Percentiles rank a stretch among this genome's conserved stretches.
These are phyloP conservation scores for Prunus mira DNA, from an alignment of 306 rosid genomes.

Conservation along the genomic window DNA sequence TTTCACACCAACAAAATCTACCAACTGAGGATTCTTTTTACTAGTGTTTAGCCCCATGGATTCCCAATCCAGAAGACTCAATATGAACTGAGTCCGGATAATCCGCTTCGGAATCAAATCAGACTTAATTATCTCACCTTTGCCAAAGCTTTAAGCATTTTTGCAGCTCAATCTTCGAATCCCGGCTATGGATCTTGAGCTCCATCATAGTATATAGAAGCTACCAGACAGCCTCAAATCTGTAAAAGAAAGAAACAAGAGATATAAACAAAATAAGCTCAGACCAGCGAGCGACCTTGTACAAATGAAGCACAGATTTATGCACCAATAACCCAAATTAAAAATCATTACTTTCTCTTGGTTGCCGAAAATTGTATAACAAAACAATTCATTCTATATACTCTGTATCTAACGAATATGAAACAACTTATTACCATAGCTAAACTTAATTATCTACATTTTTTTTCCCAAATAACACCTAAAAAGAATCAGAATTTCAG, in stretches of 20 bases:
- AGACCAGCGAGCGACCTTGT: constrained; percentile 10
- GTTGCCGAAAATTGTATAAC: constrained; percentile 7
- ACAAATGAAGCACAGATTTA: not conserved
- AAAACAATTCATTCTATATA: no score
- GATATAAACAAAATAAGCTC: constrained; percentile 14
- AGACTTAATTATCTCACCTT: constrained; percentile 25
- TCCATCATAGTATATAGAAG: constrained; percentile 22
- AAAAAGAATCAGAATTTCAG: constrained; percentile 12
- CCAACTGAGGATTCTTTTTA: constrained; percentile 25
- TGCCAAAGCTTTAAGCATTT: constrained; percentile 15
- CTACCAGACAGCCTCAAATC: constrained; percentile 43
- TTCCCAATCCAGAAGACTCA: constrained; percentile 17
- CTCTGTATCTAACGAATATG: not conserved
- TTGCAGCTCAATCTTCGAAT: constrained; percentile 23
- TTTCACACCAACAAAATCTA: constrained; percentile 20
- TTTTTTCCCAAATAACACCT: constrained; percentile 1
- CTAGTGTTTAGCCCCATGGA: constrained; percentile 28
- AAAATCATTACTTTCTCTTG: constrained; percentile 9
- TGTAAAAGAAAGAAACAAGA: constrained; percentile 32
- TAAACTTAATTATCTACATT: constrained; percentile 14
- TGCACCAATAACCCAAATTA: not conserved
- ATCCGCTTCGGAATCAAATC: constrained; percentile 9
- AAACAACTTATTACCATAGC: not conserved
- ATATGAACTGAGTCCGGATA: constrained; percentile 18
- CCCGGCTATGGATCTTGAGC: constrained; percentile 36